Evolutionary conservation across 805 yeast species (phyloP), one percentile per base, ranked within the genome.

Genomic region (Hanseniaspora hatyaiensis): DNA sequence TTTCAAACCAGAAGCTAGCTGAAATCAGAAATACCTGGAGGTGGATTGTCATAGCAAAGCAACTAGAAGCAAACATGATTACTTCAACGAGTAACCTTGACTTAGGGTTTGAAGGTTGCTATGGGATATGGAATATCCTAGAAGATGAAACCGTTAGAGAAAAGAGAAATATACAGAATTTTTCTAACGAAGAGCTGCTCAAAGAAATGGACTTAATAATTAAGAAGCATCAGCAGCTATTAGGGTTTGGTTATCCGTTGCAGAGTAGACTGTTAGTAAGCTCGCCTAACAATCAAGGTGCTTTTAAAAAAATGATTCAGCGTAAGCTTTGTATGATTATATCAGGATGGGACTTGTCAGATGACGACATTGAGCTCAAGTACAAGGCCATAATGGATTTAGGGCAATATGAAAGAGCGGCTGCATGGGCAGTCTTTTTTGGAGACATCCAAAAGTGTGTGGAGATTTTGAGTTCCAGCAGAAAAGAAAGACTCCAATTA

Each of bases 361-460:
- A 75, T 15, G 66, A 74, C 22, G 94, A 85, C 59, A 71, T 86
- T 52, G 94, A 87, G 53, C 77, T 73, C 33, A 78, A 80, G 52
- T 71, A 83, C 33, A 64, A 65, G 19, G 67, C 69, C 34, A 68
- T 89, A 34, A 75, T 80, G 19, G 62, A 65, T 0, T 61, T 66
- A 13, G 87, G 82, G 0, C 73, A 75, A 51, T 74, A 73, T 52
- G 95, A 87, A 52, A 80, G 89, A 59, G 97, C 98, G 0, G 98
- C 96, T 1, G 97, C 94, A 0, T 85, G 95, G 94, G 96, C 96
- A 0, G 88, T 87, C 0, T 89, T 89, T 62, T 89, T 85, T 59
- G 96, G 95, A 6, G 84, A 87, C 60, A 82, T 89, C 2, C 72
- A 75, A 2, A 72, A 78, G 42, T 95, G 96, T 0, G 82, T 88